Evolutionary conservation across 2,329 filamentous ascomycete species (phyloP).

Genomic region (Calonectria multiphialidica): DNA sequence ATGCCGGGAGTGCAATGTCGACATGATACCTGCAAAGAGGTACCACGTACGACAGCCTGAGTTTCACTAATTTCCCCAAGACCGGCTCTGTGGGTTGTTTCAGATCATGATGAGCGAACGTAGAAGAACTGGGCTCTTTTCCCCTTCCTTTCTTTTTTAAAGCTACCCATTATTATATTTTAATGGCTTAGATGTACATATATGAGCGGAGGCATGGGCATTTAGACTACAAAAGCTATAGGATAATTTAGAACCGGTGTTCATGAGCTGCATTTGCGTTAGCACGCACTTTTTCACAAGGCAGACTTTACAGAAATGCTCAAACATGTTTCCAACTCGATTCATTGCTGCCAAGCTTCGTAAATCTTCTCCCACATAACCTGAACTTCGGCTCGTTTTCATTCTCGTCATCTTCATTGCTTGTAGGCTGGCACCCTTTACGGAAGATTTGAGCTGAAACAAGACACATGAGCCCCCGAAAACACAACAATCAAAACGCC

Average conservation of each 20-base stretch:
- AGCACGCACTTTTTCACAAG: conserved; percentile 5
- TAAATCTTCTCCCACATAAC: not conserved
- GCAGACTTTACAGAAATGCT: not conserved
- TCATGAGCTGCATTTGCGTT: conserved; percentile 10
- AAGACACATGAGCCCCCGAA: conserved; percentile 42
- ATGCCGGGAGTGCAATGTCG: not conserved
- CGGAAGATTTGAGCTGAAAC: conserved; percentile 35
- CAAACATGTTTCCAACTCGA: not conserved
- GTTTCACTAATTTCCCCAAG: not conserved
- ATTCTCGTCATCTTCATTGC: conserved; percentile 9
- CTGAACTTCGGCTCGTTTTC: not conserved
- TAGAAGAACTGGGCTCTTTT: not conserved
- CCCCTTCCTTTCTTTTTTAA: not conserved
- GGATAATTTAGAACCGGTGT: not conserved
- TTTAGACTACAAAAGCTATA: not conserved
- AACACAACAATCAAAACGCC: conserved; percentile 40
- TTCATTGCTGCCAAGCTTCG: not conserved
- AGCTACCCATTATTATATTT: not conserved
- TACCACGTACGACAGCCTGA: not conserved
- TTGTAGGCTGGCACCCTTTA: conserved; percentile 12
- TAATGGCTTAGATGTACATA: not conserved
- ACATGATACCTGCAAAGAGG: not conserved
- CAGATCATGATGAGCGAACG: no score
- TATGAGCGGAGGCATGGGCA: not conserved
- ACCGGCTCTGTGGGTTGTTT: no score